Evolutionary conservation across 805 yeast genomes (phyloP), one percentile per base, ranked within the genome.

Genomic region (Yamadazyma philogaea): DNA sequence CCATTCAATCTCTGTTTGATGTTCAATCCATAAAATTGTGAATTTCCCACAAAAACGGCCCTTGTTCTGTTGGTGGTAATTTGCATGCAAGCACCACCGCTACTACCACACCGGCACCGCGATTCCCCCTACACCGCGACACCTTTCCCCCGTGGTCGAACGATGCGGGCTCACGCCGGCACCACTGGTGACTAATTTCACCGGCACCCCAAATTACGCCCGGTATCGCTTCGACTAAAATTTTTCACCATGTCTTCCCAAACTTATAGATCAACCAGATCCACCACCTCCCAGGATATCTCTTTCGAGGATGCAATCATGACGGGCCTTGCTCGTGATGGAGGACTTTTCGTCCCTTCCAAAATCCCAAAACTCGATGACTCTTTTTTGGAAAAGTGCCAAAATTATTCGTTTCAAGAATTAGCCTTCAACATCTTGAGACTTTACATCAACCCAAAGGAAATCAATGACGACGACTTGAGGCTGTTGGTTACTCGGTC

Each of bases 281-380:
- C 86, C 3, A 46, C 76, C 15, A 59, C 57, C 2, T 60, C 65
- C 14, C 78, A 78, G 53, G 59, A 74, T 6, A 72, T 77, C 39
- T 75, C 88, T 4, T 87, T 87, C 51, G 95, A 87, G 63, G 89
- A 81, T 40, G 91, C 84, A 16, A 84, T 87, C 44, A 81, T 86
- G 64, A 84, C 85, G 44, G 99, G 99, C 40, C 75, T 93, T 57
- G 98, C 98, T 41, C 81, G 86, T 37, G 99, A 95, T 61, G 99
- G 99, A 52, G 99, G 99, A 31, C 77, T 93, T 31, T 93, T 87
- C 64, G 75, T 93, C 43, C 99, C 99, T 35, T 77, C 93, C 12
- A 71, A 61, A 36, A 86, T 90, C 53, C 96, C 98, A 44, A 62
- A 73, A 48, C 74, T 86, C 22, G 71, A 82, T 5, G 59, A 69